These are phyloP conservation scores for Saccharomyces cerevisiae DNA, from an alignment of 805 yeast genomes.

Conservation along the genomic window DNA sequence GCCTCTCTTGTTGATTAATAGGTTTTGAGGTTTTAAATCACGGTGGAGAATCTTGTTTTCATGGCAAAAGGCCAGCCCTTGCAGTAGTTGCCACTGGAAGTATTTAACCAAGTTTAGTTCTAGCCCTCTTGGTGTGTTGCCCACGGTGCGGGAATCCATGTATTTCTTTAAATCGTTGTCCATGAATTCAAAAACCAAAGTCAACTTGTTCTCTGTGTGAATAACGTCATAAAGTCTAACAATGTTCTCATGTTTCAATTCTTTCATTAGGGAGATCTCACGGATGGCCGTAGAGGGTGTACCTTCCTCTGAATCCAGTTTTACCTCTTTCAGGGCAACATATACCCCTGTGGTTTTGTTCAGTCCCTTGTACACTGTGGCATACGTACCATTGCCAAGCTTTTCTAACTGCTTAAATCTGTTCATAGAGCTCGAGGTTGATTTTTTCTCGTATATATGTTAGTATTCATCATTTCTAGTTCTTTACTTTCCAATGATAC, in stretches of 20 bases:
- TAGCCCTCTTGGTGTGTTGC: slow-evolving; percentile 31
- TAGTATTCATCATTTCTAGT: not conserved
- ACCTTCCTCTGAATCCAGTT: slow-evolving; percentile 95
- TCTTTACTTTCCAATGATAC: not conserved
- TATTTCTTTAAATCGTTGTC: slow-evolving; percentile 93
- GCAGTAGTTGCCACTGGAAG: slow-evolving; percentile 84
- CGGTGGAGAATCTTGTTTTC: slow-evolving; percentile 90
- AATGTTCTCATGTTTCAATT: slow-evolving; percentile 86
- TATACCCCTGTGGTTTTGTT: slow-evolving; percentile 88
- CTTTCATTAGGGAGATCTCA: slow-evolving; percentile 89
- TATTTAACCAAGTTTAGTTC: slow-evolving; percentile 61
- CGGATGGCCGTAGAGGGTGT: slow-evolving; percentile 97
- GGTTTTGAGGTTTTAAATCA: slow-evolving; percentile 92
- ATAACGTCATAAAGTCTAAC: slow-evolving; percentile 89
- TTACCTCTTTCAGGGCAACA: slow-evolving; percentile 90
- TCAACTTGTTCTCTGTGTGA: slow-evolving; percentile 90
- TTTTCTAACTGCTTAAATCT: slow-evolving; percentile 32
- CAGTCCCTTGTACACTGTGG: slow-evolving; percentile 93
- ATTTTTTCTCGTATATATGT: slow-evolving; percentile 1
- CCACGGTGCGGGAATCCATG: slow-evolving; percentile 62
- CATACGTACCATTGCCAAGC: slow-evolving; percentile 69
- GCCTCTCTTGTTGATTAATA: slow-evolving; percentile 91
- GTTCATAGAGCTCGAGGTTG: slow-evolving; percentile 6
- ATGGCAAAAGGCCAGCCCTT: slow-evolving; percentile 90
- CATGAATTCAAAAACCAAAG: slow-evolving; percentile 85